These are phyloP conservation scores for Ceratobasidium sp. DNA, from an alignment of 1,284 basidiomycete species.

Conservation along the genomic window DNA sequence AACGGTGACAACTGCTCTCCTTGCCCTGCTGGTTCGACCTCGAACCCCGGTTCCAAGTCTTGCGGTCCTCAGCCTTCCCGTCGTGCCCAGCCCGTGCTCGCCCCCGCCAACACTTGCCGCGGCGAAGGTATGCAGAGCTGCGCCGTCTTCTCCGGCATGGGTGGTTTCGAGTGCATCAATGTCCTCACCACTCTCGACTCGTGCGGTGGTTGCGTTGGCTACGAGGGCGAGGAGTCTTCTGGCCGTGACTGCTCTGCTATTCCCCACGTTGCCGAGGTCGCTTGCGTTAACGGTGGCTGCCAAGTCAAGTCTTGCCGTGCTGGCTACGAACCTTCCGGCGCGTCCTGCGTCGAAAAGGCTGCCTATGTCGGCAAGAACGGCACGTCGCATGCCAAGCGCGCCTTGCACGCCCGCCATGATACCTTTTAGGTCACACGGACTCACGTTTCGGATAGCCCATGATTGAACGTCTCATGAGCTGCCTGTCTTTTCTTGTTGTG, in stretches of 20 bases:
- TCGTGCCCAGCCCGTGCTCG: conserved; percentile 27
- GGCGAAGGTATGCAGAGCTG: background rate
- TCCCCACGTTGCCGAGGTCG: conserved; percentile 20
- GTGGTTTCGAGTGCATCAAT: conserved; percentile 25
- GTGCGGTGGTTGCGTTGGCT: conserved; percentile 24
- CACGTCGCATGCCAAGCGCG: conserved; percentile 14
- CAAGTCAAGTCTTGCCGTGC: conserved; percentile 10
- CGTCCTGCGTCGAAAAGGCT: background rate
- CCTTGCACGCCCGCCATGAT: conserved; percentile 5
- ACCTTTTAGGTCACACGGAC: conserved; percentile 5
- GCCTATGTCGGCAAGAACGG: background rate
- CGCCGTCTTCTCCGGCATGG: background rate
- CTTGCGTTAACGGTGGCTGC: conserved; percentile 6
- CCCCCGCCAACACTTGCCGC: background rate
- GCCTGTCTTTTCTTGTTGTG: background rate
- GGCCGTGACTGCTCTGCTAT: conserved; percentile 22
- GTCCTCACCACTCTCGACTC: conserved; percentile 8
- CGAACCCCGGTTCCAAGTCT: conserved; percentile 10
- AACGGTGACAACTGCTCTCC: conserved; percentile 26
- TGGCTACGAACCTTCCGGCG: conserved; percentile 4
- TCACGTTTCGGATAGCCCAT: no score
- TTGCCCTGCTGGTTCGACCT: conserved; percentile 12
- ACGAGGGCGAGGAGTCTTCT: background rate
- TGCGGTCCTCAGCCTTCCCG: conserved; percentile 24
- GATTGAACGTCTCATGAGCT: background rate